These are phyloP conservation scores for Populus hybrid DNA, from an alignment of 441 rosid species.

Conservation along the genomic window DNA sequence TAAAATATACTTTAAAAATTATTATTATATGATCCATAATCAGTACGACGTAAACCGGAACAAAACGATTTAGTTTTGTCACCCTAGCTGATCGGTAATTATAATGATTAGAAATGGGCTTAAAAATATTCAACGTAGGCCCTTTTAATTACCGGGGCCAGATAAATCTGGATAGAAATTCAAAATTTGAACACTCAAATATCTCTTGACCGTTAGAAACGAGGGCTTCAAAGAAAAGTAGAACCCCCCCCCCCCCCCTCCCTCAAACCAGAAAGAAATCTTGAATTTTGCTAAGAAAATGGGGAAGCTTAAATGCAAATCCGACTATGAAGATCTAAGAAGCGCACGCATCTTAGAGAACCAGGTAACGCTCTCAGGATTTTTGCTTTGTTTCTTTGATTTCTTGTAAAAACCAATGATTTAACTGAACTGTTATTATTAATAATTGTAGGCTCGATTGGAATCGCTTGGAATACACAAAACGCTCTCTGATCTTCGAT, in stretches of 20 bases:
- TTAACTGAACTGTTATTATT: background rate
- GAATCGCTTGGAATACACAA: conserved; percentile 37
- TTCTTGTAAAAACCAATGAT: background rate
- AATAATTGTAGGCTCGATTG: conserved; percentile 32
- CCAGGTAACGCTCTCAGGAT: conserved; percentile 18
- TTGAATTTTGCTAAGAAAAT: conserved; percentile 8
- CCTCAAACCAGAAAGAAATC: background rate
- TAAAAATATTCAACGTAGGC: background rate
- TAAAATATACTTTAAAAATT: no score
- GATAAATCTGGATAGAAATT: background rate
- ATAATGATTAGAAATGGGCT: background rate
- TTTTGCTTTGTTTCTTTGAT: background rate
- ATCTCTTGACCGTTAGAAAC: background rate
- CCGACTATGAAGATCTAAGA: conserved; percentile 34
- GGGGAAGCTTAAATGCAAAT: conserved; percentile 23
- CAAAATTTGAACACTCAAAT: background rate
- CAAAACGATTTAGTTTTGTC: background rate
- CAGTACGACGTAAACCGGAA: no score
- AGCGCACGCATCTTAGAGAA: conserved; percentile 38
- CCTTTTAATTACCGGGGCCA: background rate
- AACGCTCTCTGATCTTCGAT: conserved; percentile 31
- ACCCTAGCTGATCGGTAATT: background rate
- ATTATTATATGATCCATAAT: no score
- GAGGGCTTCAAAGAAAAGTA: background rate
- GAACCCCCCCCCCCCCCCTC: background rate